These are phyloP conservation scores for Volutella citrinella DNA, from an alignment of 2,329 filamentous ascomycete genomes.

Conservation along the genomic window DNA sequence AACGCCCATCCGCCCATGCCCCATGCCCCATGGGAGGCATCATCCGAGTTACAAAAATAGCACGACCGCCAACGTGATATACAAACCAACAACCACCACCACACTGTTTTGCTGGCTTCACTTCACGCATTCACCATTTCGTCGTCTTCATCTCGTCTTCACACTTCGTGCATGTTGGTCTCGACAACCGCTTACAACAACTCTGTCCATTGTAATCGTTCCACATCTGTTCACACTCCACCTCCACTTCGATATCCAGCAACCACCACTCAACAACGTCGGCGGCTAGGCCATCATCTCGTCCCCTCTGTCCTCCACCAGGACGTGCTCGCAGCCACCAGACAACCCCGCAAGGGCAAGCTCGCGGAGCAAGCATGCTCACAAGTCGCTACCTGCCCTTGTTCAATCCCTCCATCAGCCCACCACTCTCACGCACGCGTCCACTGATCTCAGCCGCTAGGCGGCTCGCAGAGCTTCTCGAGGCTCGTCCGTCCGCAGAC, in stretches of 20 bases:
- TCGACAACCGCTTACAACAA: no score
- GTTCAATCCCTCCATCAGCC: conserved; percentile 30
- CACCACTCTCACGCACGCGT: conserved; percentile 31
- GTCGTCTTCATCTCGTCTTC: no score
- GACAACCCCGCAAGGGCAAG: no score
- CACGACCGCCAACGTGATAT: no score
- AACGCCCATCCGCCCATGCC: no score
- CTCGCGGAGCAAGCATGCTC: no score
- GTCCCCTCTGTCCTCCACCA: background rate
- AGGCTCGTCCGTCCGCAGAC: conserved; percentile 20
- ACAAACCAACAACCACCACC: no score
- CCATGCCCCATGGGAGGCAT: no score
- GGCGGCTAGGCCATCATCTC: background rate
- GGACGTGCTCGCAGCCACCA: background rate
- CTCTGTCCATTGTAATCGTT: background rate
- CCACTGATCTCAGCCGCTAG: conserved; percentile 25
- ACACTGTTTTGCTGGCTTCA: no score
- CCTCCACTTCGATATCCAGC: background rate
- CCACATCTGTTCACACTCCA: background rate
- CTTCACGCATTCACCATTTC: no score
- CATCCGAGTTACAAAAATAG: no score
- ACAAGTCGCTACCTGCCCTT: conserved; percentile 24
- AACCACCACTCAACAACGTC: background rate
- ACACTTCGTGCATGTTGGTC: no score
- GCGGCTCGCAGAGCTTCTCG: conserved; percentile 23